Conservation (phyloP, 2,329 filamentous ascomycete genomes). For the Diaporthe citrichinensis region DNA sequence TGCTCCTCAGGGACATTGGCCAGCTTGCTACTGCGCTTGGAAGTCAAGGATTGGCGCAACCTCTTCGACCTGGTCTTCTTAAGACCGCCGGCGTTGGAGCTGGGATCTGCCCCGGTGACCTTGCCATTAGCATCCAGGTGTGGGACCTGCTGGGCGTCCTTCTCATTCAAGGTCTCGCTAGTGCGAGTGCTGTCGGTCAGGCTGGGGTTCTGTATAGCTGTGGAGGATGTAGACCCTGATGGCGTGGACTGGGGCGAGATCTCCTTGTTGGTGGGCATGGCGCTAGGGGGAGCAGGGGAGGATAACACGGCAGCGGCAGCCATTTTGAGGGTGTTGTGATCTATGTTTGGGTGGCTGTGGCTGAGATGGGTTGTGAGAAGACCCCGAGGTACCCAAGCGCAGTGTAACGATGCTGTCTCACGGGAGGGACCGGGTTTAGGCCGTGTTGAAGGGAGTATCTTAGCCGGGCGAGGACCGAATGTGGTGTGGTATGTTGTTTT, state of each 20-base stretch:
- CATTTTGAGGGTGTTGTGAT: conserved; percentile 24
- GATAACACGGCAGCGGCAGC: conserved; percentile 34
- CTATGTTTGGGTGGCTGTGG: not conserved
- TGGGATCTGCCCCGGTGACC: conserved; percentile 26
- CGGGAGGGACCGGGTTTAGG: conserved; percentile 13
- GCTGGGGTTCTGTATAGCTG: conserved; percentile 24
- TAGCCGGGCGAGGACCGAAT: not conserved
- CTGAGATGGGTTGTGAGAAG: not conserved
- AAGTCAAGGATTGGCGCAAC: conserved; percentile 13
- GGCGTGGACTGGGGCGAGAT: conserved; percentile 23
- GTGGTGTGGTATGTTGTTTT: not conserved
- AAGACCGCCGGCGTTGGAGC: conserved; percentile 29
- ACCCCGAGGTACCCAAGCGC: not conserved
- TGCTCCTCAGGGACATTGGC: conserved; percentile 3
- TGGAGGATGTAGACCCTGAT: conserved; percentile 9
- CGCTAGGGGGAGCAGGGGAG: not conserved
- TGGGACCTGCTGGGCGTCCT: conserved; percentile 45
- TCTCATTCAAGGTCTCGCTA: conserved; percentile 52
- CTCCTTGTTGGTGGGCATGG: conserved; percentile 5
- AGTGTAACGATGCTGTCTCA: conserved; percentile 23
- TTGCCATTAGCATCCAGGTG: not conserved
- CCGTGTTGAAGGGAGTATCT: not conserved
- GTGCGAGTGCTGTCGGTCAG: conserved; percentile 52
- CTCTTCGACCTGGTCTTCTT: conserved; percentile 27
- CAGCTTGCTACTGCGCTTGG: conserved; percentile 35